These are phyloP conservation scores for Elaeagnus macrophylla DNA, from an alignment of 306 rosid genomes.

Conservation along the genomic window DNA sequence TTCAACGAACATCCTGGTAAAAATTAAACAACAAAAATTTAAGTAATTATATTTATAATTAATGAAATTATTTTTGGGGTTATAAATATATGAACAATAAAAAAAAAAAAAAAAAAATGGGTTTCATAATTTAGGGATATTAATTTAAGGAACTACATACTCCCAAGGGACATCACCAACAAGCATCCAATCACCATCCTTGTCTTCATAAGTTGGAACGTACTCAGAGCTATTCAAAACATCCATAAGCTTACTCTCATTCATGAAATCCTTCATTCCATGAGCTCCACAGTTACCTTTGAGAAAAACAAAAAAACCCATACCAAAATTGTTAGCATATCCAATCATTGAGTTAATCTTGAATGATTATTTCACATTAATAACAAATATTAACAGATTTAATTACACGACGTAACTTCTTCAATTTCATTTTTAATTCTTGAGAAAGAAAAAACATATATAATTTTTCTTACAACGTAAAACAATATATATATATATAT, in stretches of 20 bases:
- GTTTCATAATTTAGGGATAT: background rate
- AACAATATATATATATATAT: too few species aligned
- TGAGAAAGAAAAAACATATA: too few species aligned
- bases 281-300: constrained; percentile 75
- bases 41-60: background rate
- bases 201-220: constrained; percentile 89
- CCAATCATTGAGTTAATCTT: too few species aligned
- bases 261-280: constrained; percentile 80
- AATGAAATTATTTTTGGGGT: background rate
- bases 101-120: too few species aligned
- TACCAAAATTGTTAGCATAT: background rate
- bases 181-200: constrained; percentile 96
- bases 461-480: too few species aligned
- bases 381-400: too few species aligned
- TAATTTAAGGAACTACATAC: constrained; percentile 30
- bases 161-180: constrained; percentile 98
- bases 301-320: constrained; percentile 5
- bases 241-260: constrained; percentile 86
- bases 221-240: constrained; percentile 64
- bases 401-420: too few species aligned
- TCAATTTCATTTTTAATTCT: too few species aligned
- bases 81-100: too few species aligned
- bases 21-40: background rate
- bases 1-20: constrained; percentile 78
- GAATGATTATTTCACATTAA: too few species aligned